Evolutionary conservation across 495 filamentous ascomycete species (phyloP), one percentile per base, ranked within the genome.

Genomic region (Lepidopterella palustris): DNA sequence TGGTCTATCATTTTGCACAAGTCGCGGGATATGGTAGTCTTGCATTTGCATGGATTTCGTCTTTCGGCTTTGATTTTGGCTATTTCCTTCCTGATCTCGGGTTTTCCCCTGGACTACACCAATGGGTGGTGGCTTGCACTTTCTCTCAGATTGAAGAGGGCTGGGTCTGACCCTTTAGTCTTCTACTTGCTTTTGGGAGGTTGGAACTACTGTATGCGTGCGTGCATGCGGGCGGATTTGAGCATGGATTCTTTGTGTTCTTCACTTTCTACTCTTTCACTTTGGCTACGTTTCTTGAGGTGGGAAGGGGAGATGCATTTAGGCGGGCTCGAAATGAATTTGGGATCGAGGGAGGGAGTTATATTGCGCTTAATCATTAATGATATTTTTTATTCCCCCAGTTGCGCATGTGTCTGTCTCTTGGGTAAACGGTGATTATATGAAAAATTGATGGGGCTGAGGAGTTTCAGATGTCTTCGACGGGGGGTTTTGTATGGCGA

Each of bases 1-100:
- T 42, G n/a, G n/a, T n/a, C n/a, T n/a, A n/a, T n/a, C n/a, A n/a
- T n/a, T n/a, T n/a, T n/a, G n/a, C n/a, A n/a, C n/a, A n/a, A n/a
- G n/a, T n/a, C n/a, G n/a, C n/a, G n/a, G n/a, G n/a, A n/a, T n/a
- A n/a, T n/a, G n/a, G n/a, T n/a, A n/a, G n/a, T n/a, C n/a, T n/a
- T n/a, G n/a, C n/a, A n/a, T n/a, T 50, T 50, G 47, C 47, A 50
- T 50, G 47, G 47, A 24, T 50, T 4, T 50, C 47, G 13, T 39
- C 20, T 42, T 20, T 15, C 20, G 39, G 2, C 20, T 42, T 42
- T 42, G 39, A 9, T 9, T 42, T 6, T 42, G 39, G 39, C 39
- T 42, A 15, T 42, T 42, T 42, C 39, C 13, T 6, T 42, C 20
- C 6, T 42, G 39, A 42, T n/a, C n/a, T n/a, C n/a, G n/a, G n/a